phyloP scores from a whole-genome alignment of 176 grass and related monocot species.

The Hsuehochloa calcarea region DNA sequence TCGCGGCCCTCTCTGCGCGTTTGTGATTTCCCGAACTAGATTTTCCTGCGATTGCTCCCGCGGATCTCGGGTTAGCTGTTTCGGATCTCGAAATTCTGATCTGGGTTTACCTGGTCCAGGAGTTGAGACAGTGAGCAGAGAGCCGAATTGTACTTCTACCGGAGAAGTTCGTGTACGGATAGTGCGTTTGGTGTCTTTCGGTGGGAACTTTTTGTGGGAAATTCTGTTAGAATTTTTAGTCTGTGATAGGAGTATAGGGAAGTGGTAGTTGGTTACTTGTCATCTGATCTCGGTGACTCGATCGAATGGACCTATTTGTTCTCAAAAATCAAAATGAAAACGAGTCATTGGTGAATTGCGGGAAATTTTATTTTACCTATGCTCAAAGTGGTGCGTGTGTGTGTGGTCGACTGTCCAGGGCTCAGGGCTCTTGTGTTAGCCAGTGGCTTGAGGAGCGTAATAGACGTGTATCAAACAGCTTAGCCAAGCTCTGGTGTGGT shows the following conservation, averaged over 20 bases:
- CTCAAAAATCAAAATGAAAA: not conserved
- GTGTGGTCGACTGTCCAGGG: not conserved
- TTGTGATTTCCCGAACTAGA: not conserved
- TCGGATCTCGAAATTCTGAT: not conserved
- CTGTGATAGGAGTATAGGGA: not conserved
- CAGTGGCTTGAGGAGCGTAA: not conserved
- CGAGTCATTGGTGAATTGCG: not conserved
- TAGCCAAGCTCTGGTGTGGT: not conserved
- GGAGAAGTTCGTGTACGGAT: not conserved
- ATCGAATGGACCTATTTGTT: not conserved
- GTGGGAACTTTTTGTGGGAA: not conserved
- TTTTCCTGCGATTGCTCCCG: not conserved
- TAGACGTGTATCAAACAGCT: not conserved
- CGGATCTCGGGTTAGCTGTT: slow-evolving; percentile 14
- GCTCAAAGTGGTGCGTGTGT: not conserved
- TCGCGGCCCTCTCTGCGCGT: not conserved
- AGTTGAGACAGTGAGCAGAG: not conserved
- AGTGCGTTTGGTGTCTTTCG: not conserved
- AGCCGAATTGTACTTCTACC: not conserved
- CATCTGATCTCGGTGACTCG: not conserved
- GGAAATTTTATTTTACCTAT: not conserved
- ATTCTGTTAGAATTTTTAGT: not conserved
- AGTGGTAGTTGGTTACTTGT: not conserved
- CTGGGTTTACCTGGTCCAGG: not conserved
- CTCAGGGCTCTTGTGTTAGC: not conserved